Base-by-base conservation (phyloP, 768 basidiomycete genomes). In the Lactarius psammicola region DNA sequence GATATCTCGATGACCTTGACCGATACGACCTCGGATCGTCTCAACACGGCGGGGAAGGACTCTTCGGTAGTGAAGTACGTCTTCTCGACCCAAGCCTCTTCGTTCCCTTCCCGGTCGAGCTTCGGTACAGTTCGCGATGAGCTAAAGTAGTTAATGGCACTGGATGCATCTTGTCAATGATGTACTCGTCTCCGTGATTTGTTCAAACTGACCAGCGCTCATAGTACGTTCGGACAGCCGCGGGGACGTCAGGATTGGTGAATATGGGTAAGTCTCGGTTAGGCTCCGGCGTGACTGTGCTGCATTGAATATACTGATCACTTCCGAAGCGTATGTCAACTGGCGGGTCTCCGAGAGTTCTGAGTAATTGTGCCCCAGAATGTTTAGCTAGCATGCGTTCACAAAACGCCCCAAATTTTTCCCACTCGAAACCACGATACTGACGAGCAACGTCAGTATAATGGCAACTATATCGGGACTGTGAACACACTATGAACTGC, bases 341-440 rank as follows among this genome's bases (percentile, higher is more conserved):
- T 15, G 88, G 82, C 3, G 95, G 92, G 56, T 95, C 90, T 23
- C 88, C 85, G 40, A 82, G 80, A 1, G 79, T 80, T 73, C 88
- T 91, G 56, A 96, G 77, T 11, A 97, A 76, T 64, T 89, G 89
- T 5, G 95, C 92, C 26, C 87, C 87, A 4, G 92, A 88, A 76
- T 94, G 92, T 74, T 95, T 96, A 75, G 87, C 89, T 61, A 95
- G 85, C 87, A 97, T 91, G 42, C 90, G 81, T 75, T 98, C 94
- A 76, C 92, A 93, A 79, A 91, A 94, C 3, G 89, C 85, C 8
- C 88, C 88, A 67, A 87, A 94, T 72, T 92, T 95, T 78, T 98
- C 95, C 94, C 92, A 94, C 72, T 94, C 94, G 72, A 87, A 91
- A 1, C 95, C 96, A 54, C 96, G 92, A 75, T 95, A 95, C 92